Evolutionary conservation across 2,329 filamentous ascomycete species (phyloP), one percentile per base, ranked within the genome.

Genomic region (Ilyonectria sp.): DNA sequence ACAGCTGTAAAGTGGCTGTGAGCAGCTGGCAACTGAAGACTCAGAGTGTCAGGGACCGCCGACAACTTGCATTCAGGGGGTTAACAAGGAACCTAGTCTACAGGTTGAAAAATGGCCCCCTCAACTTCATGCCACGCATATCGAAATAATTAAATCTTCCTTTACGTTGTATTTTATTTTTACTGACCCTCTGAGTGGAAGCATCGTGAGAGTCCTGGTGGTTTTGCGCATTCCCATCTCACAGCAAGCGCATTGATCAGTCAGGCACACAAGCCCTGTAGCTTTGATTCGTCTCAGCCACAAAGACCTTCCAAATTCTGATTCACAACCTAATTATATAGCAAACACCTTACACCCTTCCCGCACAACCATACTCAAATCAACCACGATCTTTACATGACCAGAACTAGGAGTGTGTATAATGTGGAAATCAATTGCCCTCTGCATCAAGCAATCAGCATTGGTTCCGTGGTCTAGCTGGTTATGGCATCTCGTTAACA

Each of bases 391-490:
- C 7, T 8, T 43, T 8, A 17, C 15, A 6, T 7, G 3, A 8
- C 17, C 4, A 6, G 6, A n/a, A 8, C 8, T 17, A n/a, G 7
- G 3, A 8, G 7, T 6, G 6, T n/a, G 40, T 43, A 43, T 43
- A 43, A n/a, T 43, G 5, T n/a, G 15, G 6, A 17, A 43, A 43
- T n/a, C n/a, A n/a, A 43, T 8, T 2, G 6, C 3, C 5, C 1
- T 43, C 1, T n/a, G 2, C 40, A 52, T 10, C 19, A 60, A 68
- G 10, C 43, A 67, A 65, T 50, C 6, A 23, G 8, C n/a, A 17
- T 33, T 35, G 72, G 72, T 74, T 73, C 53, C 69, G 70, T 74
- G 72, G 72, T 73, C 72, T 74, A 74, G 69, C 58, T 71, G 69
- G 69, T 71, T 68, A 71, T 71, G 68, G 65, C 69, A 71, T 71